Percentiles rank a stretch among this genome's conserved stretches.
Conservation (phyloP, 208 protist species). For the Leishmania lainsoni region DNA sequence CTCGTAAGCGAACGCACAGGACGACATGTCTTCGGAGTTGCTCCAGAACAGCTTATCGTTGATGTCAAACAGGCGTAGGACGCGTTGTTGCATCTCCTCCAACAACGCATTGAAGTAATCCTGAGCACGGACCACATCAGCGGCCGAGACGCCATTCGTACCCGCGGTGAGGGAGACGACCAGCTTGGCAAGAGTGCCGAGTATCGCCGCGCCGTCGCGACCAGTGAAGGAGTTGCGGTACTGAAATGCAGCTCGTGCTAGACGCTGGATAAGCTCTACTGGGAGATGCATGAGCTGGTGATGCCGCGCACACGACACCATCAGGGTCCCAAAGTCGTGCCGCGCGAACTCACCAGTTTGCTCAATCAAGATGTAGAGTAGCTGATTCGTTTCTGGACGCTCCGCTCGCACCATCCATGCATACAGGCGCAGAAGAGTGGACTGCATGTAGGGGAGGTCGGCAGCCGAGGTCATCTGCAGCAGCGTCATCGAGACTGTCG, state of each 20-base stretch:
- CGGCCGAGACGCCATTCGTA: conserved; percentile 41
- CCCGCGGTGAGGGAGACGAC: conserved; percentile 45
- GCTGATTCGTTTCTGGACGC: conserved; percentile 44
- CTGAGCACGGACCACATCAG: conserved; percentile 50
- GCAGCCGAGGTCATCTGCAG: conserved; percentile 40
- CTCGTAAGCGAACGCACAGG: conserved; percentile 84
- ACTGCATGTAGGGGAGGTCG: conserved; percentile 38
- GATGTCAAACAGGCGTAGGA: conserved; percentile 58
- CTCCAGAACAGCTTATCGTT: conserved; percentile 52
- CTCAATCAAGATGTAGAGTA: conserved; percentile 66
- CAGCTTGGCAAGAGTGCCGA: conserved; percentile 56
- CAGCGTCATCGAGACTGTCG: conserved; percentile 39
- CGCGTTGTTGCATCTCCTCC: conserved; percentile 64
- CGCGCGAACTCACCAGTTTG: conserved; percentile 48
- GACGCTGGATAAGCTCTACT: conserved; percentile 50
- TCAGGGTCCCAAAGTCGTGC: conserved; percentile 58
- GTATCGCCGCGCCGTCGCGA: conserved; percentile 49
- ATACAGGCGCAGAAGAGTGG: conserved; percentile 66
- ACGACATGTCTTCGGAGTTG: conserved; percentile 58
- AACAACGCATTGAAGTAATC: conserved; percentile 65
- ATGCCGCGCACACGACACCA: conserved; percentile 59
- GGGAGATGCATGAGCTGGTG: conserved; percentile 61
- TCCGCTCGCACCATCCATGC: conserved; percentile 81
- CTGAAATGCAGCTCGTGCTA: conserved; percentile 47
- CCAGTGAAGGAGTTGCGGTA: conserved; percentile 52